Evolutionary conservation across 345 rosid species (phyloP).

Genomic region (Salix brachista): DNA sequence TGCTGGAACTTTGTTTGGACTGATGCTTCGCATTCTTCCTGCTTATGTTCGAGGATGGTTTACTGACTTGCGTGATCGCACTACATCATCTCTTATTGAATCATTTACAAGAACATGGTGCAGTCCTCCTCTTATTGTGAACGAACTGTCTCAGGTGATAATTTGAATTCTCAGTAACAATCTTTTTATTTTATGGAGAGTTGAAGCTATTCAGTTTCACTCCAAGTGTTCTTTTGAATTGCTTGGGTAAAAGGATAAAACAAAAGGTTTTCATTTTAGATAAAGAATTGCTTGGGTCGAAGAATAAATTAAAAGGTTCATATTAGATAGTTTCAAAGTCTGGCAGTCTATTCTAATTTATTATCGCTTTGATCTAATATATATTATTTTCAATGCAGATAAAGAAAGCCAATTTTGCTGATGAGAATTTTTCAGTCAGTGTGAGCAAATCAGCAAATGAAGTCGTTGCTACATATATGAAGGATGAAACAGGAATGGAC

Average conservation of each 20-base stretch:
- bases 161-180: background rate
- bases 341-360: background rate
- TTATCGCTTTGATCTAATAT: constrained; percentile 1
- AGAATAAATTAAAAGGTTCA: too few relatives aligned
- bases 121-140: constrained; percentile 73
- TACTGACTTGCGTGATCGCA: constrained; percentile 77
- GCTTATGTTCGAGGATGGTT: constrained; percentile 96
- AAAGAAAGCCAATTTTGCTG: constrained; percentile 73
- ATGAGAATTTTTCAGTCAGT: constrained; percentile 78
- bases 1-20: constrained; percentile 82
- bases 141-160: constrained; percentile 82
- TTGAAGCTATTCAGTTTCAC: background rate
- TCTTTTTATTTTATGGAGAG: too few relatives aligned
- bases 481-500: constrained; percentile 95
- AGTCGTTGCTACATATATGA: constrained; percentile 88
- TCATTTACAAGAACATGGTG: constrained; percentile 88
- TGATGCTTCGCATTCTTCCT: constrained; percentile 85
- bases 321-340: background rate
- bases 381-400: constrained; percentile 49
- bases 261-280: too few relatives aligned
- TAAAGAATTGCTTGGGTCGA: too few relatives aligned
- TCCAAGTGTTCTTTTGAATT: background rate
- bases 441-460: constrained; percentile 93
- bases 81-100: constrained; percentile 59
- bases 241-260: background rate